Base-by-base conservation (phyloP, 2,329 filamentous ascomycete species). In the Aspergillus texensis region DNA sequence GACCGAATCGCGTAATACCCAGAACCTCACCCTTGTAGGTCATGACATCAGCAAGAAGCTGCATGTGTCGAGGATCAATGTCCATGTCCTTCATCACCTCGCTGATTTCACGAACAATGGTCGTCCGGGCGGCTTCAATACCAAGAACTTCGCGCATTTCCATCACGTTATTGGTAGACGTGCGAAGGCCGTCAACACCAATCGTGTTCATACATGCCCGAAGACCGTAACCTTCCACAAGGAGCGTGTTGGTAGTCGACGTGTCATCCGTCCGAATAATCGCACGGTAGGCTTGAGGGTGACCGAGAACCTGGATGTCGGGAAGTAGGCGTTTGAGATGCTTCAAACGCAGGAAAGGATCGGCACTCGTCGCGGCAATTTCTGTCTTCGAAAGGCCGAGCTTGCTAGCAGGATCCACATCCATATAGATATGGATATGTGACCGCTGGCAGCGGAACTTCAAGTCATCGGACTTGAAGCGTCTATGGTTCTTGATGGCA, bases 11-110 rank as follows among this genome's bases (percentile, higher is more conserved):
- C 2, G 95, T 99, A 75, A 99, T 99, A 58, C 95, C 95, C 21
- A 97, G 86, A 0, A 99, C 92, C 70, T 98, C 94, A 57, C 95
- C 95, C 82, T 97, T 98, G 85, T 94, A 98, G 0, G 95, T 98
- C 95, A 99, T 99, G 60, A 97, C 94, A 74, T 99, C 95, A 12
- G 95, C 94, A 1, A 99, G 87, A 21, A 99, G 86, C 77, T 97
- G 91, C 93, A 99, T 98, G 81, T 99, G 95, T 61, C 95, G 91
- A 52, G 94, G 94, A 79, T 99, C 95, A 72, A 99, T 98, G 78
- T 88, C 89, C 93, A 99, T 97, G 76, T 90, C 89, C 41, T 88
- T 88, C 94, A 98, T 99, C 74, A 98, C 95, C 58, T 86, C 85
- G 59, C 85, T 86, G 72, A 99, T 98, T 81, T 99, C 95, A 53